These are phyloP conservation scores for Neopestalotiopsis rosae DNA, from an alignment of 2,329 filamentous ascomycete species.

Conservation along the genomic window DNA sequence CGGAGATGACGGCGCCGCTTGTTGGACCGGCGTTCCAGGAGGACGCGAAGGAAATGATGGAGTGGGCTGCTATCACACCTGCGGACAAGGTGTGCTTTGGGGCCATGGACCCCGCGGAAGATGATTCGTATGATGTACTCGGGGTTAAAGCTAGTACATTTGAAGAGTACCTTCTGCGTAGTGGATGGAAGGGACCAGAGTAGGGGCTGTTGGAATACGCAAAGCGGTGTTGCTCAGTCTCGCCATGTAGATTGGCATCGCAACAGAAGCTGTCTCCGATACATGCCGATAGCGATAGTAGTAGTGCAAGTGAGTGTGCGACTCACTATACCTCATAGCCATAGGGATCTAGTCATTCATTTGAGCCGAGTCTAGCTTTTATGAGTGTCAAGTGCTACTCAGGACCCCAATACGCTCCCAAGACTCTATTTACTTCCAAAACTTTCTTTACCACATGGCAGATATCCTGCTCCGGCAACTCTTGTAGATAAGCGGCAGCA, in stretches of 20 bases:
- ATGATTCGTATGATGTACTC: not conserved
- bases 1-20: not conserved
- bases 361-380: not conserved
- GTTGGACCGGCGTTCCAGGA: not conserved
- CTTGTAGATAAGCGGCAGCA: not conserved
- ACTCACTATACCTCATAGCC: no score
- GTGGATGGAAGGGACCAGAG: not conserved
- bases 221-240: no score
- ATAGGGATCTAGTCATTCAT: no score
- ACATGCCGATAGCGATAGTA: no score
- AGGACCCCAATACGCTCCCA: not conserved
- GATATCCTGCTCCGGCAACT: not conserved
- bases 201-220: no score
- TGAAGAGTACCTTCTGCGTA: not conserved
- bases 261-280: no score
- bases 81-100: not conserved
- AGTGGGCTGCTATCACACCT: not conserved
- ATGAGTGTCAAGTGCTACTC: not conserved
- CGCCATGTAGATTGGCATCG: no score
- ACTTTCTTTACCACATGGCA: not conserved
- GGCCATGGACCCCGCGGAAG: not conserved
- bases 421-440: not conserved
- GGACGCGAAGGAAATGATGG: constrained; percentile 8
- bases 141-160: constrained; percentile 4
- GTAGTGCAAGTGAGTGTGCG: no score